A percentile compares a stretch with the other conserved stretches of the same genome.
Conservation (phyloP, 2,329 filamentous ascomycete species). For the Fusarium papillatum region DNA sequence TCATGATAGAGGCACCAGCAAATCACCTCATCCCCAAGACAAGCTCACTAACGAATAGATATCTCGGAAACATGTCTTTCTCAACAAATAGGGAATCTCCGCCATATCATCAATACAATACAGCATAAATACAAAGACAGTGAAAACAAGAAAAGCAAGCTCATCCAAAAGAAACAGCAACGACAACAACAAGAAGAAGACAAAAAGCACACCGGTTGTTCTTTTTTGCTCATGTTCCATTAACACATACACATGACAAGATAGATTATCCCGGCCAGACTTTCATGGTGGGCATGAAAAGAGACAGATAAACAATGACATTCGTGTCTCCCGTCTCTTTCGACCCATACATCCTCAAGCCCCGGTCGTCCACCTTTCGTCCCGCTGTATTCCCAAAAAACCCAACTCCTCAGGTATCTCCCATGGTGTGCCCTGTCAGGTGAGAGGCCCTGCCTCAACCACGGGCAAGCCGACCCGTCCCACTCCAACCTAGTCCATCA, state of each 20-base stretch:
- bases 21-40: background rate
- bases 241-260: slow-evolving; percentile 45
- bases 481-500: slow-evolving; percentile 58
- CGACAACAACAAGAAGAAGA: slow-evolving; percentile 27
- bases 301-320: background rate
- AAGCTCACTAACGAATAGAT: slow-evolving; percentile 13
- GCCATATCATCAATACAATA: slow-evolving; percentile 37
- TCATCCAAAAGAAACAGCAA: slow-evolving; percentile 21
- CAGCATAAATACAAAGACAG: slow-evolving; percentile 44
- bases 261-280: slow-evolving; percentile 25
- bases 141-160: slow-evolving; percentile 22
- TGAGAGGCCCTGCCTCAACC: slow-evolving; percentile 21
- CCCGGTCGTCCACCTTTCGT: slow-evolving; percentile 16
- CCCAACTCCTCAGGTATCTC: slow-evolving; percentile 29
- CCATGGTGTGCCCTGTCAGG: slow-evolving; percentile 17
- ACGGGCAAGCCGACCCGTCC: slow-evolving; percentile 21
- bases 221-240: slow-evolving; percentile 48
- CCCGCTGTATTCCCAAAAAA: slow-evolving; percentile 27
- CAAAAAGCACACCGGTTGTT: slow-evolving; percentile 39
- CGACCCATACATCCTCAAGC: slow-evolving; percentile 4
- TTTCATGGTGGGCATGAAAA: background rate
- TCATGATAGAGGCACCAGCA: background rate
- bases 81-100: slow-evolving; percentile 42
- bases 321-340: slow-evolving; percentile 3
- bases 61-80: slow-evolving; percentile 25